Evolutionary conservation across 352 stramenopile genomes (phyloP), one percentile per base, ranked within the genome.

Genomic region (Phytopythium vexans): DNA sequence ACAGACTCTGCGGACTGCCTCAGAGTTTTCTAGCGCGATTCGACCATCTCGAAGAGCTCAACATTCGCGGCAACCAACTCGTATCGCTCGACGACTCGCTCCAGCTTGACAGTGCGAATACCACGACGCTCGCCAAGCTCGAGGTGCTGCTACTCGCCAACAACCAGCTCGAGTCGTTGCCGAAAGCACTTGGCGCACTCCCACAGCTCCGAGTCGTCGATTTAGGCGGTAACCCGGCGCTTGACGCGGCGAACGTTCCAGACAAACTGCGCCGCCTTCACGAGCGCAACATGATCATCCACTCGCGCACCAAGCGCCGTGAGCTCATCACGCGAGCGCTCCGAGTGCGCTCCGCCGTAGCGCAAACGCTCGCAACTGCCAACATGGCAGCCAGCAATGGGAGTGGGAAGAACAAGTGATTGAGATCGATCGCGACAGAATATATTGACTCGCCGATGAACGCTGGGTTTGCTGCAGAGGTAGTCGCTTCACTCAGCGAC

Each of bases 261-360:
- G 77, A 88, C 21, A 79, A 74, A n/a, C 42, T 86, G 10, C 70
- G 74, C n/a, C 72, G 77, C 0, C 58, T 88, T 21, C 77, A 88
- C 38, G 77, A 86, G 43, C 70, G 72, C 35, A 78, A 88, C 49
- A 21, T 84, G 60, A 70, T 88, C 37, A 51, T 86, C 9, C 77
- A 81, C 45, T 88, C 77, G 8, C 70, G 77, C 14, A 47, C 70
- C 31, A 88, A 86, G 56, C 72, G 77, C 2, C 70, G 77, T 6
- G 77, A 88, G 49, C 72, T 88, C 14, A 86, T 88, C 52, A 58
- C 74, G 12, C 58, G 77, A 42, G 77, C 77, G 1, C 62, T 88
- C 9, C 78, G 70, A 8, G 72, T 88, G 16, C 72, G 77, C 4
- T 64, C 66, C 9, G 68, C 63, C 10, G 74, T 88, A 4, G 50